Base-by-base conservation (phyloP, 225 moss, liverwort and hornwort genomes). In the Sphagnum contortum region DNA sequence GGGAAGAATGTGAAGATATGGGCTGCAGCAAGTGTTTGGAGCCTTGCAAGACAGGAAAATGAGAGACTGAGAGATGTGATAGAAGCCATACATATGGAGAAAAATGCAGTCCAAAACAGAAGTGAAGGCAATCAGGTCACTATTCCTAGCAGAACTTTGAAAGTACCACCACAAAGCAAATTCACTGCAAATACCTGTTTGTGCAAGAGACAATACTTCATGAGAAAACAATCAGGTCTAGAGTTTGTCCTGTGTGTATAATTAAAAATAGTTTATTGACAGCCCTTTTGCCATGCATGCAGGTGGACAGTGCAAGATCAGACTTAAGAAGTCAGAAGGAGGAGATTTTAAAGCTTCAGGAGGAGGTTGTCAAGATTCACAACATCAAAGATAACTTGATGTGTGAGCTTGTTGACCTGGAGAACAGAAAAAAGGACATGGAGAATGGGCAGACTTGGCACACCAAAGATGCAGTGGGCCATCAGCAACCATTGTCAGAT, bases 1-100 rank as follows among this genome's bases (percentile, higher is more conserved):
- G 81, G 78, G 49, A 88, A 83, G 57, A 83, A 72, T 63, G 75
- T 85, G 8, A 91, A 76, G 66, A 70, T 91, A 48, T 88, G 80
- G 83, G 80, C 63, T 45, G 73, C 73, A 13, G 45, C 76, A 64
- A 86, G 83, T 77, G 71, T 86, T 62, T 86, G 77, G 79, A 79
- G 73, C 9, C 55, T 75, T 46, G 71, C 68, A 66, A 74, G 71
- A 60, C 44, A 64, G 45, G 60, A 74, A 14, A 70, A 64, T 4
- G 68, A 81, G 4, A 68, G 65, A 8, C 68, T 74, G 4, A 72
- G 69, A 60, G 69, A 74, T 8, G 63, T 62, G 4, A 66, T 77
- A 8, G 74, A 79, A 9, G 71, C 68, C 47, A 49, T 66, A 8
- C 57, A 71, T 53, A 60, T 6, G 49, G 76, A 76, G 2, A 70